Percentiles rank a stretch among this genome's conserved stretches.
Evolutionary conservation across 2,329 filamentous ascomycete genomes (phyloP).

Genomic region (Fusarium nurragi): DNA sequence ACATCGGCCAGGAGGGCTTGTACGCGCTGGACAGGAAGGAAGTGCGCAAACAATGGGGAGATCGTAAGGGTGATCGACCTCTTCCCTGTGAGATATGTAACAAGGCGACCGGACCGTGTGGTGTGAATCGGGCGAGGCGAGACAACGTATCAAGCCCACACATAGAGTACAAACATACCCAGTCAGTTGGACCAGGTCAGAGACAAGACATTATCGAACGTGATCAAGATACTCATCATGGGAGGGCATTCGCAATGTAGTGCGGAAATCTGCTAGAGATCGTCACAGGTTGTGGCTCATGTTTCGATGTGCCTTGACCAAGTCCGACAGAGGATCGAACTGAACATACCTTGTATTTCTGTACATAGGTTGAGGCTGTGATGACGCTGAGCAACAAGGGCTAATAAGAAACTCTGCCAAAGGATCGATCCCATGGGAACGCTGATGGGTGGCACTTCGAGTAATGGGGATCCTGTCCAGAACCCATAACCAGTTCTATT

Average conservation of each 20-base stretch:
- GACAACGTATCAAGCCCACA: constrained; percentile 20
- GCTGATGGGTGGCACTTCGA: constrained; percentile 32
- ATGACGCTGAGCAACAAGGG: constrained; percentile 19
- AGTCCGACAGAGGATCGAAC: constrained; percentile 12
- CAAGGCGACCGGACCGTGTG: constrained; percentile 26
- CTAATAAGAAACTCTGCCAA: constrained; percentile 20
- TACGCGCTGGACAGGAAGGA: constrained; percentile 8
- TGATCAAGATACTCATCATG: not conserved
- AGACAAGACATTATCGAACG: constrained; percentile 15
- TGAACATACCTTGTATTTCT: constrained; percentile 25
- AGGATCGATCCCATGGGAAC: constrained; percentile 10
- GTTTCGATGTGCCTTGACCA: constrained; percentile 21
- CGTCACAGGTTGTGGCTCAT: constrained; percentile 8
- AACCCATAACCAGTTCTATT: constrained; percentile 29
- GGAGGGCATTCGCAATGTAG: constrained; percentile 6
- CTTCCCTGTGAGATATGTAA: constrained; percentile 38
- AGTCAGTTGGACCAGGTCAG: constrained; percentile 10
- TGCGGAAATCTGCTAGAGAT: constrained; percentile 1
- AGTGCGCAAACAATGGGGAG: constrained; percentile 36
- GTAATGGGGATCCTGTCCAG: constrained; percentile 27
- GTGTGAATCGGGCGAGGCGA: constrained; percentile 33
- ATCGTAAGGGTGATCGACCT: constrained; percentile 40
- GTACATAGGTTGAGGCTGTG: constrained; percentile 28
- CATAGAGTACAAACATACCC: not conserved
- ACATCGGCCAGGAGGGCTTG: constrained; percentile 18